Evolutionary conservation across 805 yeast genomes (phyloP).

Genomic region (Brettanomyces bruxellensis): DNA sequence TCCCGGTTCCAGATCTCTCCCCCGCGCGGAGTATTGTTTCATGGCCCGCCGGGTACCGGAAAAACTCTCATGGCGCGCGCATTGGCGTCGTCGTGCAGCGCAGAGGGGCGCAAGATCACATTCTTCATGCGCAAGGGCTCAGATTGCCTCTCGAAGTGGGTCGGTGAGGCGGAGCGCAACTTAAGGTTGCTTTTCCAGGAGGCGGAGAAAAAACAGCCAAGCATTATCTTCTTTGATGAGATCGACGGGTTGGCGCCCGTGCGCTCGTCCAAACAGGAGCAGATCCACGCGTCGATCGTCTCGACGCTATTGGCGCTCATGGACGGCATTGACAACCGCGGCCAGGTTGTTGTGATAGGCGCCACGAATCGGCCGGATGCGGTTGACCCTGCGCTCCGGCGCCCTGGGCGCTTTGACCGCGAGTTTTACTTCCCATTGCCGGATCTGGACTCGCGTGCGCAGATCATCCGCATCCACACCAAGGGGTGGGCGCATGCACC

Average conservation of each 20-base stretch:
- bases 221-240: constrained; percentile 94
- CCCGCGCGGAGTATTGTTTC: constrained; percentile 94
- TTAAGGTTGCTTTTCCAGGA: constrained; percentile 86
- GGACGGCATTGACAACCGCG: constrained; percentile 99
- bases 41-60: constrained; percentile 99
- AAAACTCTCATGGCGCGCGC: constrained; percentile 98
- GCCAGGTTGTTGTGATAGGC: constrained; percentile 96
- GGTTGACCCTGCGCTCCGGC: constrained; percentile 92
- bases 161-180: constrained; percentile 97
- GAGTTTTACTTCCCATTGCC: constrained; percentile 96
- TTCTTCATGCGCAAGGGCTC: constrained; percentile 99
- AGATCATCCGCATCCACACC: constrained; percentile 80
- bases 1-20: constrained; percentile 87
- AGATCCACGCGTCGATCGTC: constrained; percentile 94
- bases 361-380: constrained; percentile 98
- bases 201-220: constrained; percentile 92
- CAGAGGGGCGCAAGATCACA: constrained; percentile 77
- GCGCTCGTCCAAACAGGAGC: constrained; percentile 94
- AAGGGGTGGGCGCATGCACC: constrained; percentile 80
- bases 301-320: constrained; percentile 89
- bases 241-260: constrained; percentile 98
- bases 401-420: constrained; percentile 96
- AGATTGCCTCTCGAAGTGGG: constrained; percentile 95
- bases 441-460: constrained; percentile 65
- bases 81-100: constrained; percentile 87